These are phyloP conservation scores for Ziziphus jujuba DNA, from an alignment of 306 rosid species.

Conservation along the genomic window DNA sequence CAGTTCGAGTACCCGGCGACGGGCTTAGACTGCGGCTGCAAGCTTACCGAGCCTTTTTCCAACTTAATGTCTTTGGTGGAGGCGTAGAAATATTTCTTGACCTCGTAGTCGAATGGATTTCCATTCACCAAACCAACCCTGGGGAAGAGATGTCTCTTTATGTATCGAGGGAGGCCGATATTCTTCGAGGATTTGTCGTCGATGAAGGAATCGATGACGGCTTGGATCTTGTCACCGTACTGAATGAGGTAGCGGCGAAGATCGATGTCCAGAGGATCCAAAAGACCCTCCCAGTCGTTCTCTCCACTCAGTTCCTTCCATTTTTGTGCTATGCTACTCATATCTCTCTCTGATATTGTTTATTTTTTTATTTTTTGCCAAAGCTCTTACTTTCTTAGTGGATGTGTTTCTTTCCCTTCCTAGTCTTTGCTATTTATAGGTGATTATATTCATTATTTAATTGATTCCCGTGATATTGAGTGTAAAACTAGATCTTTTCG, in stretches of 20 bases:
- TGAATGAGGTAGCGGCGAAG: conserved; percentile 52
- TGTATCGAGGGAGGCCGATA: conserved; percentile 39
- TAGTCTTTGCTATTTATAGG: too few species aligned
- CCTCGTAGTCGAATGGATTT: conserved; percentile 41
- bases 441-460: too few species aligned
- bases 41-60: too few species aligned
- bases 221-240: conserved; percentile 65
- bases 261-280: conserved; percentile 49
- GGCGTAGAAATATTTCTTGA: conserved; percentile 49
- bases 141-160: conserved; percentile 43
- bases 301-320: conserved; percentile 55
- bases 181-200: conserved; percentile 32
- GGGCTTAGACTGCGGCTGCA: neutral
- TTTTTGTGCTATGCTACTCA: conserved; percentile 33
- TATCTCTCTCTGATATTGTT: too few species aligned
- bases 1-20: conserved; percentile 61
- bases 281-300: conserved; percentile 42
- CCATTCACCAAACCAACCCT: conserved; percentile 40
- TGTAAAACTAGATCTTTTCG: too few species aligned
- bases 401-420: too few species aligned
- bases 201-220: conserved; percentile 50
- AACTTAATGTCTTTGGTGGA: conserved; percentile 13
- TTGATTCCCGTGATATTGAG: too few species aligned
- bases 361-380: too few species aligned
- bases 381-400: too few species aligned